Base-by-base conservation (phyloP, 2,329 filamentous ascomycete species). In the Neoascochyta sp. region DNA sequence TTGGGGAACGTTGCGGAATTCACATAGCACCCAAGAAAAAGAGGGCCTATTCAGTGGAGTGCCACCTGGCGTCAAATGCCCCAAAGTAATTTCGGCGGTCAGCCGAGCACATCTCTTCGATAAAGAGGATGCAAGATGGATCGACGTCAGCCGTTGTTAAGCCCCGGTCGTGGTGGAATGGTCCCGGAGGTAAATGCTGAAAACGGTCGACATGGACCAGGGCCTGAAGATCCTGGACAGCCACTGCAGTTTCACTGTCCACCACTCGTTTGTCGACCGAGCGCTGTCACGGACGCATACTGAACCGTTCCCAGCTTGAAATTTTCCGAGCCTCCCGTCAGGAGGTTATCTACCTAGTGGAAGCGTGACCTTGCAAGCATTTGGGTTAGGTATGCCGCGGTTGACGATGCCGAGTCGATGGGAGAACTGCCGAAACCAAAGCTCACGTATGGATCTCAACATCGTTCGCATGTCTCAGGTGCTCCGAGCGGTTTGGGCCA, bases 91-190 rank as follows among this genome's bases (percentile, higher is more conserved):
- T 29, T 42, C 42, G 37, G 41, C 41, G 47, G 45, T 51, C 53
- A 54, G 48, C 44, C 49, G 47, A 52, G 45, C 47, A 37, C 42
- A 45, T 39, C 33, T 44, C 43, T 41, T 35, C 38, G 42, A 44
- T 27, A 36, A 27, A 30, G 23, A 20, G 7, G 18, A 10, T 20
- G 18, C 45, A 42, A 50, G 43, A 52, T 52, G 49, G 57, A 62
- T 62, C 57, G 57, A 47, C 56, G 48, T 50, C 49, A 52, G 50
- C 53, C 45, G 47, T 47, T 49, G 43, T 29, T 16, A 29, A 21
- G 37, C 36, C 53, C 57, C 46, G 52, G 55, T 49, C 32, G 46
- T 53, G 50, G 52, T 50, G 48, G 47, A 47, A 47, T 44, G 41
- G 32, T 39, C 33, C 38, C 50, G 58, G 56, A 58, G 39, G 32